phyloP scores from a whole-genome alignment of 768 basidiomycete species.

The Rhizopogon vinicolor region DNA sequence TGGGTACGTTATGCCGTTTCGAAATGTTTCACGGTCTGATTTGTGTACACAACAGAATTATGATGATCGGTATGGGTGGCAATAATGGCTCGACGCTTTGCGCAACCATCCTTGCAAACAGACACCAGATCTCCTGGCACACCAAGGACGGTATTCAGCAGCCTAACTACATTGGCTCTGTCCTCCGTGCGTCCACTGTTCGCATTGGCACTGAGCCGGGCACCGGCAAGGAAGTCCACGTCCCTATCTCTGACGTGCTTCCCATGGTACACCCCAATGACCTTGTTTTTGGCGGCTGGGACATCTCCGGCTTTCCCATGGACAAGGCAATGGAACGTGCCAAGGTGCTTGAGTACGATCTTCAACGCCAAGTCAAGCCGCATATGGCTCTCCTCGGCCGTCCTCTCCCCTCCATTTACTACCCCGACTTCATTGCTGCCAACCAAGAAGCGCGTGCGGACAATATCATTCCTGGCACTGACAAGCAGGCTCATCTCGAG shows the following conservation, averaged over 20 bases:
- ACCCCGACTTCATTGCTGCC: slow-evolving; percentile 96
- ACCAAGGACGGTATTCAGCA: slow-evolving; percentile 90
- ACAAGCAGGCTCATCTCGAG: slow-evolving; percentile 91
- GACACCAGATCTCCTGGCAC: slow-evolving; percentile 90
- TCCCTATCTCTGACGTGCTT: slow-evolving; percentile 88
- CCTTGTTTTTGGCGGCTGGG: slow-evolving; percentile 97
- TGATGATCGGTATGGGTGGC: slow-evolving; percentile 96
- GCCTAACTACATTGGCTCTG: slow-evolving; percentile 97
- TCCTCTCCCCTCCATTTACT: slow-evolving; percentile 94
- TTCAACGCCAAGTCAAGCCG: slow-evolving; percentile 91
- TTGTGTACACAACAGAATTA: slow-evolving; percentile 51
- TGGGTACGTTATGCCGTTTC: slow-evolving; percentile 56
- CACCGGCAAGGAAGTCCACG: slow-evolving; percentile 85
- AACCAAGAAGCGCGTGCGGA: slow-evolving; percentile 97
- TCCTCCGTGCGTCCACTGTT: slow-evolving; percentile 94
- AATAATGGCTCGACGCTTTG: slow-evolving; percentile 96
- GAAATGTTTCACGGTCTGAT: slow-evolving; percentile 3
- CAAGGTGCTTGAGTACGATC: slow-evolving; percentile 91
- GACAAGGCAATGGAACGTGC: slow-evolving; percentile 94
- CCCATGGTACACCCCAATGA: slow-evolving; percentile 99
- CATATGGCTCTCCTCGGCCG: slow-evolving; percentile 75
- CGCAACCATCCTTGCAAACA: slow-evolving; percentile 94
- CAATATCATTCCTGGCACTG: slow-evolving; percentile 78
- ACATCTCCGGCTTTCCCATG: slow-evolving; percentile 82
- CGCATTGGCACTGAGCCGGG: slow-evolving; percentile 79